Base-by-base conservation (phyloP, 2,329 filamentous ascomycete genomes). In the Arthrocladium fulminans region DNA sequence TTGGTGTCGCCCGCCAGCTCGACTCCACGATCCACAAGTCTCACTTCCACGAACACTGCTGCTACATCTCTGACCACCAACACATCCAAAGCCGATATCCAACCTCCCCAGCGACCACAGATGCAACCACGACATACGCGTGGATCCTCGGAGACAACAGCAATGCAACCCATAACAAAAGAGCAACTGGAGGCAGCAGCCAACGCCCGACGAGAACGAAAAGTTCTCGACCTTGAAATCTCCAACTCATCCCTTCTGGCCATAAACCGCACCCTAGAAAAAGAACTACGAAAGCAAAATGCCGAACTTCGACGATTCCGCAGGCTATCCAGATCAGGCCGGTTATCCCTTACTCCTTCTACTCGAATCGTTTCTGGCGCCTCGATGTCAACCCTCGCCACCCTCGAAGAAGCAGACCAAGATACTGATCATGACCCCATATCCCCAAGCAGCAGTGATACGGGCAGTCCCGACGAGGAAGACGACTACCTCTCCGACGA, bases 181-280 rank as follows among this genome's bases (percentile, higher is more conserved):
- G 29, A 35, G 9, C 43, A 45, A 22, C 32, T 45, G 10, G 43
- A 45, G n/a, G 43, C 43, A 10, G 88, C 92, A 9, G 79, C 84
- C n/a, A 92, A 88, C 62, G 92, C 92, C 12, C 80, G 92, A 24
- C 79, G 88, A 29, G 92, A 97, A 66, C 80, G 92, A 52, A 98
- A 97, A 69, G 89, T 98, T 1, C 79, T 97, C 57, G 92, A 98
- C 63, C 73, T 98, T 4, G 88, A 98, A 63, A 98, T 98, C 54
- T 95, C 86, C 48, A 98, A 98, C 61, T 92, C 88, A 1, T 96
- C 89, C 1, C 75, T 98, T 2, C 79, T 95, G 49, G 92, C 92
- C 34, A 97, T 98, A 68, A 98, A 98, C 63, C 78, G 89, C 46
- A 92, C 88, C 0, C 71, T 98, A 0, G 92, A 98, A 67, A 80